Base-by-base conservation (phyloP, 768 basidiomycete species). In the Hypholoma sublateritium region DNA sequence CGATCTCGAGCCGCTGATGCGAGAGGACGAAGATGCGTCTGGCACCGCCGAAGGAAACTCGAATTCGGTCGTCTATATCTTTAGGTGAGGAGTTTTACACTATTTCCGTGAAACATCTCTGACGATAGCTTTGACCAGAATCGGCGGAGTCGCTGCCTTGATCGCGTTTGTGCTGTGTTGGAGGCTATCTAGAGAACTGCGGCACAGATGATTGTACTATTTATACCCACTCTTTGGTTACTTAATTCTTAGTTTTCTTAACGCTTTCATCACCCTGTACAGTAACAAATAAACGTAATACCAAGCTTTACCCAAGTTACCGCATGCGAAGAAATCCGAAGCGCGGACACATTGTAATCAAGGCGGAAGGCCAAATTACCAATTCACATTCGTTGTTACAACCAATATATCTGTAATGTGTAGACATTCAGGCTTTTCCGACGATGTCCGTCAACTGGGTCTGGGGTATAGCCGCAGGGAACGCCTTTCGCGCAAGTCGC, bases 21-120 rank as follows among this genome's bases (percentile, higher is more conserved):
- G 59, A 21, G 53, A 50, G 17, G 63, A 65, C 19, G n/a, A n/a
- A n/a, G n/a, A n/a, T n/a, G n/a, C n/a, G n/a, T n/a, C n/a, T n/a
- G 50, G 35, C 22, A 8, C 25, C 25, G 53, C 16, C 2, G 73
- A 67, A 17, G 57, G 56, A 25, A 65, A 70, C 21, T 80, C 86
- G 1, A 86, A 88, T 69, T 86, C 91, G n/a, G 83, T 93, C 4
- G 91, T 85, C 9, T 81, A 92, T 63, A 83, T 94, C 32, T 92
- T 94, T 67, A 76, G 87, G 91, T 91, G 60, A 66, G 86, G 72
- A 2, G n/a, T 50, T 42, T 45, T 53, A 57, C 13, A 0, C 5
- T 16, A 39, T 25, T 35, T 37, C 32, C 28, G 19, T 21, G 13
- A n/a, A 1, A 5, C 11, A 21, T 11, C 11, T 48, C 22, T 13